Percentiles rank a stretch among this genome's conserved stretches.
phyloP scores from a whole-genome alignment of 371 early-diverging fungal genomes.

The Encephalitozoon hellem region DNA sequence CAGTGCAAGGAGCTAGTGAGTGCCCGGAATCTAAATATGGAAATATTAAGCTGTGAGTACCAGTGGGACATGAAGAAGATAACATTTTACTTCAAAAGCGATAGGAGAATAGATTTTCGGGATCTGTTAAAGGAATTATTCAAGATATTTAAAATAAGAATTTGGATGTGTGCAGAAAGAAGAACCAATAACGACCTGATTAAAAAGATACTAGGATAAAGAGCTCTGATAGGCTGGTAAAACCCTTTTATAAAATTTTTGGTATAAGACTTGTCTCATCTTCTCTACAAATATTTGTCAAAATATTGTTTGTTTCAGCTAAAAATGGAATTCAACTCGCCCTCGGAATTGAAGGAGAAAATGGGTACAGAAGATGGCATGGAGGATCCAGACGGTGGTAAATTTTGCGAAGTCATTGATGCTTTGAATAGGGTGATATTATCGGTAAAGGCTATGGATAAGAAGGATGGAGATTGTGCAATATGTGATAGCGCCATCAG shows the following conservation, averaged over 20 bases:
- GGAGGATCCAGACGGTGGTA: background rate
- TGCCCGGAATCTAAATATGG: slow-evolving; percentile 52
- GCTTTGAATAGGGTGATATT: background rate
- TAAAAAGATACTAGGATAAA: slow-evolving; percentile 8
- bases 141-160: slow-evolving; percentile 92
- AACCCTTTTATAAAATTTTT: background rate
- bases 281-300: background rate
- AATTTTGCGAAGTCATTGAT: background rate
- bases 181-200: slow-evolving; percentile 19
- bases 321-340: background rate
- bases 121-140: slow-evolving; percentile 91
- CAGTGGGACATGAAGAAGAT: slow-evolving; percentile 62
- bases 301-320: background rate
- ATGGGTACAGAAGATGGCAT: background rate
- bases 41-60: slow-evolving; percentile 59
- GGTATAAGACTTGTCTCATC: background rate
- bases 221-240: background rate
- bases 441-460: background rate
- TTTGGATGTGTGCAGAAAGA: slow-evolving; percentile 74
- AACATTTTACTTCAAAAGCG: slow-evolving; percentile 59
- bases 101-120: slow-evolving; percentile 79
- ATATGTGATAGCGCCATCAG: background rate
- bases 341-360: background rate
- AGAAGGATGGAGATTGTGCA: background rate
- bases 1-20: slow-evolving; percentile 45